phyloP scores from a whole-genome alignment of 768 basidiomycete species.

The Suillus fuscotomentosus region DNA sequence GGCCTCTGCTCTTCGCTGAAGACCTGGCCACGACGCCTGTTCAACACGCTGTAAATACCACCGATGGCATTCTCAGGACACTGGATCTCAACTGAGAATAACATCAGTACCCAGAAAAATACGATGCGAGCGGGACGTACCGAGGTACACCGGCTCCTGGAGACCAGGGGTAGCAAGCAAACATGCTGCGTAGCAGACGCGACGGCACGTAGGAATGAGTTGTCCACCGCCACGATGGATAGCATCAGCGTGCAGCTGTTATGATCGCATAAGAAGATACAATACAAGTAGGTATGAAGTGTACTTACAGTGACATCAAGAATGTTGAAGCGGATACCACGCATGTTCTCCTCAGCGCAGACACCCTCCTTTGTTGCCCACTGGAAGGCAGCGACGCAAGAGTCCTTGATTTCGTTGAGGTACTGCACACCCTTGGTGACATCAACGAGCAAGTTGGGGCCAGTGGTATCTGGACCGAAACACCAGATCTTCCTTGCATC shows the following conservation, averaged over 20 bases:
- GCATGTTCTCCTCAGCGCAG: slow-evolving; percentile 96
- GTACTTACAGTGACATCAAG: slow-evolving; percentile 86
- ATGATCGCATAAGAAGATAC: neutral
- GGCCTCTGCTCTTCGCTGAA: slow-evolving; percentile 96
- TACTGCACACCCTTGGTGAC: slow-evolving; percentile 99
- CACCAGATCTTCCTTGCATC: slow-evolving; percentile 99
- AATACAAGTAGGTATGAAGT: slow-evolving; percentile 2
- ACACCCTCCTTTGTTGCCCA: slow-evolving; percentile 99
- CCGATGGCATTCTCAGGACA: slow-evolving; percentile 97
- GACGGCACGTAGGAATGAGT: slow-evolving; percentile 95
- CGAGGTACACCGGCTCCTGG: slow-evolving; percentile 96
- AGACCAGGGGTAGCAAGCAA: slow-evolving; percentile 87
- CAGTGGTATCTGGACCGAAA: slow-evolving; percentile 98
- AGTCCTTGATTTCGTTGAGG: slow-evolving; percentile 99
- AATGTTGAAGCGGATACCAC: slow-evolving; percentile 95
- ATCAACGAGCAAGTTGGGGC: slow-evolving; percentile 95
- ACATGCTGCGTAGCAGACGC: slow-evolving; percentile 95
- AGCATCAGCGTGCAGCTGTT: slow-evolving; percentile 92
- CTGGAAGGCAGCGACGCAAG: slow-evolving; percentile 98
- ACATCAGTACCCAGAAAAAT: slow-evolving; percentile 12
- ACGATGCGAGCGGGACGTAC: slow-evolving; percentile 36
- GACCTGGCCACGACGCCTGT: slow-evolving; percentile 98
- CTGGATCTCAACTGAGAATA: slow-evolving; percentile 83
- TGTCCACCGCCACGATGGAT: slow-evolving; percentile 99
- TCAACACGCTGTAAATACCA: slow-evolving; percentile 92